Evolutionary conservation across 1,284 basidiomycete genomes (phyloP).

Genomic region (Butyriboletus pseudospeciosus): DNA sequence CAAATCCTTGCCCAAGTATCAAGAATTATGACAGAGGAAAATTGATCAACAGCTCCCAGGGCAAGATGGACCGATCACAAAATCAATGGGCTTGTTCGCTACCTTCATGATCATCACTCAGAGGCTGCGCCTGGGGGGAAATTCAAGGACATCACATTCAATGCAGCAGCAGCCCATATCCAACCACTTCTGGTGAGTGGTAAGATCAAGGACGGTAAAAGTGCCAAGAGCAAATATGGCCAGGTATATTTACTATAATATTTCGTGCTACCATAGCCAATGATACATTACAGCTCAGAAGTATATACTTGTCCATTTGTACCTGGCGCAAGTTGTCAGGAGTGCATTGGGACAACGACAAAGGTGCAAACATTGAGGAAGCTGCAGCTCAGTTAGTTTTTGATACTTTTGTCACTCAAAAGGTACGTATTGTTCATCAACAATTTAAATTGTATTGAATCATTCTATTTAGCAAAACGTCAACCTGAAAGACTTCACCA

Average conservation of each 20-base stretch:
- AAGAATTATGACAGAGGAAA: no score
- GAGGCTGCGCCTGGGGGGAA: background rate
- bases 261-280: background rate
- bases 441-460: no score
- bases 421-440: no score
- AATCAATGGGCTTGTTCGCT: background rate
- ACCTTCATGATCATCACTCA: background rate
- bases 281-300: background rate
- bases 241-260: background rate
- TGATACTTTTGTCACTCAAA: no score
- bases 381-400: no score
- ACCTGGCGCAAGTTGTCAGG: background rate
- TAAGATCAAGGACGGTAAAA: background rate
- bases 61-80: background rate
- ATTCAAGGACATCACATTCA: background rate
- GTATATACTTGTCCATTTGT: background rate
- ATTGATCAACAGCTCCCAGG: no score
- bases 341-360: background rate
- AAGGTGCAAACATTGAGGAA: no score
- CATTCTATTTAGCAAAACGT: no score
- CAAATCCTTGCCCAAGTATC: no score
- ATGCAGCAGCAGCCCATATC: background rate
- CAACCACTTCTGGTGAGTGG: background rate
- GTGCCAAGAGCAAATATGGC: background rate
- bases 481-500: no score